Evolutionary conservation across 1,284 basidiomycete genomes (phyloP).

Genomic region (Fomitopsis palustris): DNA sequence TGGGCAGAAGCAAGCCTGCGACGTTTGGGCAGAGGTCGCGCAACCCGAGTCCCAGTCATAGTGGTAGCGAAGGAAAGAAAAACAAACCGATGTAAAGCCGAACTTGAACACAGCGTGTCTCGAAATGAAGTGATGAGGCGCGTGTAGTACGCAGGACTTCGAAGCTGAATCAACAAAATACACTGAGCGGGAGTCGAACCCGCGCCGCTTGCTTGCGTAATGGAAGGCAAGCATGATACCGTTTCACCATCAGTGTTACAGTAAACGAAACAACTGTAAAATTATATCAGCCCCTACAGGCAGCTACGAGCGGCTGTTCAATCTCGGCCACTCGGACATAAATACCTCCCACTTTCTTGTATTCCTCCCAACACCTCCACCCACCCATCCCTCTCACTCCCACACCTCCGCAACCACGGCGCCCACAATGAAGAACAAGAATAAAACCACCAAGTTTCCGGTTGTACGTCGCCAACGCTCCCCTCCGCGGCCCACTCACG

Average conservation of each 20-base stretch:
- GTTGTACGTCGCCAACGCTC: constrained; percentile 46
- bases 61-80: not conserved
- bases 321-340: not conserved
- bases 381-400: not conserved
- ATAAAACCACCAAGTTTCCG: constrained; percentile 83
- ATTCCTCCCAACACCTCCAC: not conserved
- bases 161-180: constrained; percentile 7
- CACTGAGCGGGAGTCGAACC: constrained; percentile 30
- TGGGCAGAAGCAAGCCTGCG: not conserved
- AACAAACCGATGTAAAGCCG: not conserved
- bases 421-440: constrained; percentile 73
- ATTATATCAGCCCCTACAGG: too few species aligned
- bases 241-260: constrained; percentile 26
- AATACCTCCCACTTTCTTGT: too few species aligned
- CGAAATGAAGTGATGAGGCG: too few species aligned
- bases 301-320: not conserved
- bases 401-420: not conserved
- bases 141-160: too few species aligned
- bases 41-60: not conserved
- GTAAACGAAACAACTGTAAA: not conserved
- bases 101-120: too few species aligned
- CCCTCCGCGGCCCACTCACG: not conserved
- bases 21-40: not conserved
- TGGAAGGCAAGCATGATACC: constrained; percentile 31
- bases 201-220: constrained; percentile 24